These are phyloP conservation scores for Sanghuangporus weigelae DNA, from an alignment of 1,284 basidiomycete species.

Conservation along the genomic window DNA sequence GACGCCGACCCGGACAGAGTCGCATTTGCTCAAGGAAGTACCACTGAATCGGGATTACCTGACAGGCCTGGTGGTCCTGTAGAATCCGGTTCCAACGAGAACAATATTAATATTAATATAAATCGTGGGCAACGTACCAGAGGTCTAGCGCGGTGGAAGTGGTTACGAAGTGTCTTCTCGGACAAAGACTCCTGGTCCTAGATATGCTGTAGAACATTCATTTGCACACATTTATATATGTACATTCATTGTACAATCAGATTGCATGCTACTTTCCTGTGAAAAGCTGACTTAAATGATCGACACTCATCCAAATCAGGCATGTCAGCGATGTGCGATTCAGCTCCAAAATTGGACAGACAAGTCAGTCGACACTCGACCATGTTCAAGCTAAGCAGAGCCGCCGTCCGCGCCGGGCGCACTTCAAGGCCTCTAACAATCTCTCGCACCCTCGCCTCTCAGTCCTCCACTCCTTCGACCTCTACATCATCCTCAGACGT, in stretches of 20 bases:
- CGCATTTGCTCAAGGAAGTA: constrained; percentile 17
- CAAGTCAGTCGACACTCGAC: not conserved
- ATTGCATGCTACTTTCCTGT: not conserved
- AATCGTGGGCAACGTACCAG: not conserved
- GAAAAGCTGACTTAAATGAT: not conserved
- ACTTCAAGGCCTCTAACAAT: not conserved
- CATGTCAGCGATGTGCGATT: not conserved
- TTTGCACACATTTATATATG: not conserved
- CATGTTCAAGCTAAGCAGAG: constrained; percentile 16
- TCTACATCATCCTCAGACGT: not conserved
- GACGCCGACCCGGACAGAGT: constrained; percentile 35
- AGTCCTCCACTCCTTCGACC: not conserved
- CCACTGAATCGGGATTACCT: constrained; percentile 9
- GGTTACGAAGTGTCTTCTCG: constrained; percentile 28
- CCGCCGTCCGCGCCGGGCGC: constrained; percentile 7
- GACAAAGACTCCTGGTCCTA: constrained; percentile 4
- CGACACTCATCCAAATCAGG: not conserved
- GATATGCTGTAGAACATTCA: not conserved
- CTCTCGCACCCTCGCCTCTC: not conserved
- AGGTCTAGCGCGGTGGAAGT: constrained; percentile 31
- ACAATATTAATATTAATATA: not conserved
- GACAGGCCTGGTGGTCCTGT: constrained; percentile 8
- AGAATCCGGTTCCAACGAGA: not conserved
- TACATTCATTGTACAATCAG: not conserved
- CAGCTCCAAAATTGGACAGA: too few species aligned